Evolutionary conservation across 2,329 filamentous ascomycete species (phyloP), one percentile per base, ranked within the genome.

Genomic region (Endoconidiophora polonica): DNA sequence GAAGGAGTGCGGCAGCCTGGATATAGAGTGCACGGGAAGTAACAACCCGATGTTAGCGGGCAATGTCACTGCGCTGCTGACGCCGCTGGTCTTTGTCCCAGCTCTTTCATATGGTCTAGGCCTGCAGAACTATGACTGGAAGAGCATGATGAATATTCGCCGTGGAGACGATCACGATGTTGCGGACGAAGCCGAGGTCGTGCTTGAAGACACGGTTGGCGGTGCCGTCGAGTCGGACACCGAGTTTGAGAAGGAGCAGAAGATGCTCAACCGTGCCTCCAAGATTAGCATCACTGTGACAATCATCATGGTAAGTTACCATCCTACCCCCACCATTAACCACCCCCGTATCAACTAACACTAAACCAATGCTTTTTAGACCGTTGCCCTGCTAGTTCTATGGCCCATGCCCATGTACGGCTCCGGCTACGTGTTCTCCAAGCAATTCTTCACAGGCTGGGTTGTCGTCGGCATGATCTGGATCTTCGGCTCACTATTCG

Each of bases 321-420:
- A 69, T 85, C 12, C 4, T 18, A 4, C 7, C 29, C 5, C 23
- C 14, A 7, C 18, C 7, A 18, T 18, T 18, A 18, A 18, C 16
- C 16, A 18, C 16, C 16, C 16, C 16, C 16, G 16, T 18, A 18
- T 26, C 24, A 14, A 16, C 2, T 2, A 3, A 4, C 22, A 7
- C 9, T 18, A 43, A 16, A 3, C 26, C 26, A 12, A 20, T 4
- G 2, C 22, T 2, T 4, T 0, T 16, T 48, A 57, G 67, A 83
- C 85, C 0, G 54, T 94, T 0, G 72, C 77, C 0, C 69, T 94
- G 50, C 68, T 94, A 0, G 71, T 94, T 2, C 73, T 94, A 14
- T 94, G 87, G 86, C 87, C 88, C 0, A 90, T 94, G 74, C 87
- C 87, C 1, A 79, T 94, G 77, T 94, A 91, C 60, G 87, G 86